A percentile compares a stretch with the other conserved stretches of the same genome.
phyloP scores from a whole-genome alignment of 2,329 filamentous ascomycete species.

The Stagonosporopsis chrysanthemi region DNA sequence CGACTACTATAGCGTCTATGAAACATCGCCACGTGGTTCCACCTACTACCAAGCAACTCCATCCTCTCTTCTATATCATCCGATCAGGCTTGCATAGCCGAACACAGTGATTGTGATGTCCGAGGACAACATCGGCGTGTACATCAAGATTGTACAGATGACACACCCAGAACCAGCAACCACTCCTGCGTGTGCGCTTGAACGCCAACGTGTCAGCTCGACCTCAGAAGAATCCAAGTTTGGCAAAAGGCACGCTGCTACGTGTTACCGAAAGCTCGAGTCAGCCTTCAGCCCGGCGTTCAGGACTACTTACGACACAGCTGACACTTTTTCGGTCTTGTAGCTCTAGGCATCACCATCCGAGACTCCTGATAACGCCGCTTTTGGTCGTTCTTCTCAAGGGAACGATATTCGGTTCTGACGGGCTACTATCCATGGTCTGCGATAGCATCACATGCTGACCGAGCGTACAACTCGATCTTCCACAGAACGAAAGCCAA shows the following conservation, averaged over 20 bases:
- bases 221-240: not conserved
- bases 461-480: not conserved
- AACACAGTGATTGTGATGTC: not conserved
- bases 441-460: slow-evolving; percentile 3
- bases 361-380: slow-evolving; percentile 3
- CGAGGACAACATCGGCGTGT: slow-evolving; percentile 6
- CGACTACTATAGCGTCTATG: slow-evolving; percentile 5
- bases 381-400: slow-evolving; percentile 4
- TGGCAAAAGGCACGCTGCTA: slow-evolving; percentile 1
- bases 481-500: too few relatives aligned
- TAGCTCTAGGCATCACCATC: not conserved
- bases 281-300: slow-evolving; percentile 8
- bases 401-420: not conserved
- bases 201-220: slow-evolving; percentile 4
- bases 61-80: slow-evolving; percentile 1
- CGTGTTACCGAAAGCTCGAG: slow-evolving; percentile 11
- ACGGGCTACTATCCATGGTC: not conserved
- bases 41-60: slow-evolving; percentile 10
- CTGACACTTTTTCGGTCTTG: slow-evolving; percentile 4
- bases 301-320: not conserved
- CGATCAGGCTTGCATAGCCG: slow-evolving; percentile 5
- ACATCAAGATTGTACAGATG: not conserved
- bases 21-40: slow-evolving; percentile 22
- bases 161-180: not conserved
- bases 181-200: slow-evolving; percentile 4